phyloP scores from a whole-genome alignment of 129 eudicot species.

The Cynara cardunculus region DNA sequence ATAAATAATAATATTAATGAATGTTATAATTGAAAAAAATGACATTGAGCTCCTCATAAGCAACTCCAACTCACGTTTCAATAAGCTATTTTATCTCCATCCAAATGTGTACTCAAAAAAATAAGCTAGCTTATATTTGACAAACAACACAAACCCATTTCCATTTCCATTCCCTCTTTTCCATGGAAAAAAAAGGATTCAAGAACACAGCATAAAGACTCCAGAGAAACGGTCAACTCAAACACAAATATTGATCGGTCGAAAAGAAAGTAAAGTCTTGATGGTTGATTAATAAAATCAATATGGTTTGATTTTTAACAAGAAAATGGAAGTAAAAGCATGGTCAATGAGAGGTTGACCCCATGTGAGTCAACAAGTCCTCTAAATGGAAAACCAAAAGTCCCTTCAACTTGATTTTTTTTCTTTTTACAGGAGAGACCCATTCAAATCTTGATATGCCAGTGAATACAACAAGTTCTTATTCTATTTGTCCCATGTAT shows the following conservation, averaged over 20 bases:
- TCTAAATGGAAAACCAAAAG: background rate
- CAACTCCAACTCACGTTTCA: too few relatives aligned
- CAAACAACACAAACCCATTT: too few relatives aligned
- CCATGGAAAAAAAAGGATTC: too few relatives aligned
- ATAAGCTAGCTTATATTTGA: too few relatives aligned
- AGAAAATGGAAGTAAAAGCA: background rate
- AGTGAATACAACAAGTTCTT: background rate
- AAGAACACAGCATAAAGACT: background rate
- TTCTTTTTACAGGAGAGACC: background rate
- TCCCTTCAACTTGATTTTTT: background rate
- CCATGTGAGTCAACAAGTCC: constrained; percentile 1
- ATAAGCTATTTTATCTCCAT: too few relatives aligned
- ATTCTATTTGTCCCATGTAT: background rate
- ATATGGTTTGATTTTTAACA: background rate
- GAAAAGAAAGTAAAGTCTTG: background rate
- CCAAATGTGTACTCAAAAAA: too few relatives aligned
- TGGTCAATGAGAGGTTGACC: background rate
- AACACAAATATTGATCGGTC: background rate
- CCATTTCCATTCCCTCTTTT: too few relatives aligned
- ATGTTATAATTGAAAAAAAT: too few relatives aligned
- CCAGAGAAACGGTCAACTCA: background rate
- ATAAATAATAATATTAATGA: too few relatives aligned
- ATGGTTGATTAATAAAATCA: background rate
- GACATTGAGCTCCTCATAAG: too few relatives aligned
- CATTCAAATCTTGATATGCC: constrained; percentile 3